Base-by-base conservation (phyloP, 257 asterid genomes). In the Przewalskia tangutica region DNA sequence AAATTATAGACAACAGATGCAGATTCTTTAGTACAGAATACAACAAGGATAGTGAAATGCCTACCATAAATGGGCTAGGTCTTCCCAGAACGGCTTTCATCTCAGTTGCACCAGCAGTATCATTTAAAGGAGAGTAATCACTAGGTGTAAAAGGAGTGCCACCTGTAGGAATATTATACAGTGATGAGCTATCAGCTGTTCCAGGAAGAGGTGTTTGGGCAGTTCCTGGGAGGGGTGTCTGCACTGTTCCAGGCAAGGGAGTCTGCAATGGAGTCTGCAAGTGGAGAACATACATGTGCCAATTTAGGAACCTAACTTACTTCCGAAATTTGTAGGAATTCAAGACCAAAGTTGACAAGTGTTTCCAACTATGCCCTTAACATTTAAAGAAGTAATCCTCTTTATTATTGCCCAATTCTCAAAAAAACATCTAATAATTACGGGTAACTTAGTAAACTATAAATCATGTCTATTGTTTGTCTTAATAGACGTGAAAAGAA, bases 121-220 rank as follows among this genome's bases (percentile, higher is more conserved):
- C 97, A 87, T 86, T 90, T n/a, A 77, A 42, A 71, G 95, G 82
- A 58, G 83, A 27, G 32, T 85, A 91, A 81, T 90, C 99, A 78
- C 64, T 90, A 40, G 99, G 97, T 60, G 98, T 92, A 55, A 92
- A 83, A 63, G 98, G 97, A 79, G 97, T 95, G 84, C 99, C 96
- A 55, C 98, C 99, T 63, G 94, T 91, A 50, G 92, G 88, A 77
- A 91, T 92, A 75, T 92, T 93, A 81, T 87, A 95, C 88, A 93
- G 18, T 6, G 97, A 89, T 3, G 97, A 89, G 59, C 87, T 91
- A 77, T 95, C 98, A 50, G 87, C 77, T 36, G 89, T 90, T 82
- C 97, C 98, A 83, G 95, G 78, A 80, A 90, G 88, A 50, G 97
- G 98, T 48, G 98, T 92, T 81, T 85, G 94, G 40, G 87, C 93